Percentiles rank a stretch among this genome's conserved stretches.
phyloP scores from a whole-genome alignment of 1,139 yeast species.

The Hyphopichia pseudoburtonii region DNA sequence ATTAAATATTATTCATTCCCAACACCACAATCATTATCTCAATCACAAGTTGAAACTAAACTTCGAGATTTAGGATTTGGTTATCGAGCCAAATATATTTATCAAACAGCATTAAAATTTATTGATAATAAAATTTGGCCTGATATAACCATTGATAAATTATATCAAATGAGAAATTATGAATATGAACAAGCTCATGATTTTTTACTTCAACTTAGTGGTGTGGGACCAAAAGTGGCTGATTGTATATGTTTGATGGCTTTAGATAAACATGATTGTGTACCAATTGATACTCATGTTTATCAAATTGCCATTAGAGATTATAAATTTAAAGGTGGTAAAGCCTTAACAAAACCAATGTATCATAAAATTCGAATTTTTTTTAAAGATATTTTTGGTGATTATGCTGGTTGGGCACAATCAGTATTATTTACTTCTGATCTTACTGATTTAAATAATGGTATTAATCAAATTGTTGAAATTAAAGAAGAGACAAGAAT shows the following conservation, averaged over 20 bases:
- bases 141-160: constrained; percentile 27
- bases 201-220: constrained; percentile 65
- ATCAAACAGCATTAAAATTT: constrained; percentile 64
- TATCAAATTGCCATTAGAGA: constrained; percentile 86
- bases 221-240: constrained; percentile 98
- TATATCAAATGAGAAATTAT: constrained; percentile 38
- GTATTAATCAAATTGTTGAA: constrained; percentile 35
- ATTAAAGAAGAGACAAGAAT: constrained; percentile 3
- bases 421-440: constrained; percentile 88
- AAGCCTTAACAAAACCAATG: constrained; percentile 56
- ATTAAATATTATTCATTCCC: constrained; percentile 75
- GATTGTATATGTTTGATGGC: constrained; percentile 92
- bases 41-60: constrained; percentile 38
- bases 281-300: constrained; percentile 97
- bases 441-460: constrained; percentile 60
- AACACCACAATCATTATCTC: constrained; percentile 45
- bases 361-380: constrained; percentile 61
- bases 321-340: constrained; percentile 60
- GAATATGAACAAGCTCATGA: constrained; percentile 62
- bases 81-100: constrained; percentile 85
- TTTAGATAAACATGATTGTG: constrained; percentile 80
- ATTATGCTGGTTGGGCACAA: constrained; percentile 98
- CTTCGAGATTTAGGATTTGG: constrained; percentile 77
- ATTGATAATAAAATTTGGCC: constrained; percentile 37
- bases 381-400: constrained; percentile 77